Conservation (phyloP, 768 basidiomycete genomes). For the Lactifluus echinatus region DNA sequence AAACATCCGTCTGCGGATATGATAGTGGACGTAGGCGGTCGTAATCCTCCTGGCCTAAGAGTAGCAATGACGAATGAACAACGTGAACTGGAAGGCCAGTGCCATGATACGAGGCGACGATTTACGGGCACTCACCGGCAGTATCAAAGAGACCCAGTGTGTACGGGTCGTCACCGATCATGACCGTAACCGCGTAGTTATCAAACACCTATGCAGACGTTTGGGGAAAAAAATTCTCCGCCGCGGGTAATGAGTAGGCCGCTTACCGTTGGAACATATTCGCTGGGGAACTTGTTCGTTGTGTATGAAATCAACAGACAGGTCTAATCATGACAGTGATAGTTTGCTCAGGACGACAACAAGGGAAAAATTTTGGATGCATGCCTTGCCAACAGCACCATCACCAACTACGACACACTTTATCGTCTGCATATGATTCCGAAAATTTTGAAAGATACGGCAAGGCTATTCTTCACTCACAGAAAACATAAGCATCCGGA, state of each 20-base stretch:
- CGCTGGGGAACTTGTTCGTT: conserved; percentile 96
- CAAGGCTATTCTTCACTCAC: conserved; percentile 4
- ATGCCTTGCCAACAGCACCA: conserved; percentile 96
- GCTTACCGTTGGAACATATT: conserved; percentile 93
- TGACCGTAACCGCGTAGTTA: conserved; percentile 99
- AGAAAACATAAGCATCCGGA: neutral
- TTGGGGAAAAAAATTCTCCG: conserved; percentile 18
- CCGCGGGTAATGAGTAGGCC: conserved; percentile 28
- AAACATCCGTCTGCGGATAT: conserved; percentile 99
- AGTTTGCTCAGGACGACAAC: neutral
- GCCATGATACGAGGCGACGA: neutral
- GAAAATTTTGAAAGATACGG: conserved; percentile 12
- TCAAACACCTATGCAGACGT: conserved; percentile 67
- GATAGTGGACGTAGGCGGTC: conserved; percentile 97
- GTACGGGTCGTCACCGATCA: conserved; percentile 99
- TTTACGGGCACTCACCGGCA: conserved; percentile 59
- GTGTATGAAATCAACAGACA: conserved; percentile 96
- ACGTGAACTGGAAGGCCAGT: neutral
- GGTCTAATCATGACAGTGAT: conserved; percentile 45
- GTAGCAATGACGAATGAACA: conserved; percentile 12
- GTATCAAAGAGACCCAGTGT: conserved; percentile 98
- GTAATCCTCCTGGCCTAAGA: conserved; percentile 95
- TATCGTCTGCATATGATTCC: conserved; percentile 76
- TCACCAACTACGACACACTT: conserved; percentile 97
- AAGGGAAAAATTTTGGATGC: conserved; percentile 25